phyloP scores from a whole-genome alignment of 257 asterid species.

The Nemophila menziesii region DNA sequence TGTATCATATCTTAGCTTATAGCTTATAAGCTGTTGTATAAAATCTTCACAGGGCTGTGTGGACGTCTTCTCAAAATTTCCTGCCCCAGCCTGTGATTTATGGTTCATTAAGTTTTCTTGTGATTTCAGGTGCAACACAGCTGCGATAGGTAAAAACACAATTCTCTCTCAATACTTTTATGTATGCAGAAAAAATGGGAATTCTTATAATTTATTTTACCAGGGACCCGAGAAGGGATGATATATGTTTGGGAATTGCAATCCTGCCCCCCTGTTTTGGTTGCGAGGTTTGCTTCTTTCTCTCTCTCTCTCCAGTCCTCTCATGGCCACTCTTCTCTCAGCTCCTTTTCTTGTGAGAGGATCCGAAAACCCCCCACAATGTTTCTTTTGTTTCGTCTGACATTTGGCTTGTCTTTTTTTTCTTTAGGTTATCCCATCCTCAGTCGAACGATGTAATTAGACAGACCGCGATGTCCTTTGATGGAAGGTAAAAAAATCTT shows the following conservation, averaged over 20 bases:
- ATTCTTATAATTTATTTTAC: no score
- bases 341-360: no score
- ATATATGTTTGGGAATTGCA: constrained; percentile 92
- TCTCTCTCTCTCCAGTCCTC: no score
- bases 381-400: no score
- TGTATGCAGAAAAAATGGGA: no score
- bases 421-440: constrained; percentile 57
- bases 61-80: constrained; percentile 89
- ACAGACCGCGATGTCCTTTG: constrained; percentile 84
- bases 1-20: no score
- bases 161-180: no score
- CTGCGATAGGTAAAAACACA: constrained; percentile 89
- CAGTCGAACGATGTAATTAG: constrained; percentile 85
- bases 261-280: constrained; percentile 73
- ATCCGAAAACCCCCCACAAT: no score
- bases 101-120: constrained; percentile 98
- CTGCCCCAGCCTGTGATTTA: constrained; percentile 93
- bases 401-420: no score
- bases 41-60: constrained; percentile 59
- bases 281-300: no score
- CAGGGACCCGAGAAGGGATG: constrained; percentile 95
- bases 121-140: constrained; percentile 68
- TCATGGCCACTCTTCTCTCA: no score
- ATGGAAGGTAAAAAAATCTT: constrained; percentile 69
- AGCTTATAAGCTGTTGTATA: constrained; percentile 13